These are phyloP conservation scores for Spinellus fusiger DNA, from an alignment of 192 early-diverging fungal genomes.

Conservation along the genomic window DNA sequence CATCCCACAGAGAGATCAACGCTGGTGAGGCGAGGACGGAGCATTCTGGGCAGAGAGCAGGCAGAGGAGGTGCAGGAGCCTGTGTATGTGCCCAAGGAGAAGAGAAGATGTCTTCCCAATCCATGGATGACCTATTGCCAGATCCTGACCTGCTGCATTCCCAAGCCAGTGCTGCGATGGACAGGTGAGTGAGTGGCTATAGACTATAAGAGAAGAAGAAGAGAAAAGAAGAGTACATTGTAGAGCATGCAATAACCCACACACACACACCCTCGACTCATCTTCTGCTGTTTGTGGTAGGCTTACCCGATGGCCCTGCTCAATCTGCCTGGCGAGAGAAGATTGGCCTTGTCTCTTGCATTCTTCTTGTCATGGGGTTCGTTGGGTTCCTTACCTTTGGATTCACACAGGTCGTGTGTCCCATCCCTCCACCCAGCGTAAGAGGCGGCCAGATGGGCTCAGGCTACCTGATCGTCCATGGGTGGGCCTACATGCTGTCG, in stretches of 20 bases:
- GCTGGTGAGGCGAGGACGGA: conserved; percentile 33
- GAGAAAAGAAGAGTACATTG: not conserved
- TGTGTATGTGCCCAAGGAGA: not conserved
- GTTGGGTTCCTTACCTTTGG: conserved; percentile 89
- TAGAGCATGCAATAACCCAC: not conserved
- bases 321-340: conserved; percentile 91
- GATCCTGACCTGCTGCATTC: conserved; percentile 39
- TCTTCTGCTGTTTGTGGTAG: too few species aligned
- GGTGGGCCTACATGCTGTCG: conserved; percentile 58
- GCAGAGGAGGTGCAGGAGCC: conserved; percentile 15
- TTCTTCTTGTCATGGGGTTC: conserved; percentile 59
- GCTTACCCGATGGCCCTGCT: conserved; percentile 50
- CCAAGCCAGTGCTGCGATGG: conserved; percentile 22
- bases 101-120: conserved; percentile 22
- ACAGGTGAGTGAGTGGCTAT: conserved; percentile 24
- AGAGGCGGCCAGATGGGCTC: conserved; percentile 30
- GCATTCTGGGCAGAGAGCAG: conserved; percentile 38
- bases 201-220: too few species aligned
- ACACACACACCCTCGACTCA: not conserved
- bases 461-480: conserved; percentile 51
- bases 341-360: conserved; percentile 79
- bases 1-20: conserved; percentile 10
- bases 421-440: conserved; percentile 27
- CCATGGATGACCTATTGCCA: conserved; percentile 40
- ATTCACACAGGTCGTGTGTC: conserved; percentile 59